Percentiles rank a stretch among this genome's conserved stretches.
Evolutionary conservation across 2,329 filamentous ascomycete species (phyloP).

Genomic region (Dactylellina drechsleri): DNA sequence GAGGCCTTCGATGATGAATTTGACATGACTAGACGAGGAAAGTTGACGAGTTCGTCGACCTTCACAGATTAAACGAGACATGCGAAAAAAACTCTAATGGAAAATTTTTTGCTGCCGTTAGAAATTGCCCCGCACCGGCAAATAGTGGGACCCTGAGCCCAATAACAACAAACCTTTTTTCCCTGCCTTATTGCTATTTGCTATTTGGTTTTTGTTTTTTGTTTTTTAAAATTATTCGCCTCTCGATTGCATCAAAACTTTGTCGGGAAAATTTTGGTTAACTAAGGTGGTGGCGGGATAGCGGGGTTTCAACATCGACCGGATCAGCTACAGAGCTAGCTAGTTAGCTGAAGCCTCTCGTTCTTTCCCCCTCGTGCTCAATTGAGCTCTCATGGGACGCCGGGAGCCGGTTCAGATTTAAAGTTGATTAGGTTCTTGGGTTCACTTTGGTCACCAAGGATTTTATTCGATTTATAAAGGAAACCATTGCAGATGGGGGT

Average conservation of each 20-base stretch:
- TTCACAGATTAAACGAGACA: slow-evolving; percentile 7
- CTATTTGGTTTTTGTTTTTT: too few species aligned
- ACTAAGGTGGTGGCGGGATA: slow-evolving; percentile 25
- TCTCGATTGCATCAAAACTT: slow-evolving; percentile 7
- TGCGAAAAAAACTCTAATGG: slow-evolving; percentile 7
- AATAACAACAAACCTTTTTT: slow-evolving; percentile 17
- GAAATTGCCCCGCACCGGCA: slow-evolving; percentile 24
- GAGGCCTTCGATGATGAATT: slow-evolving; percentile 17
- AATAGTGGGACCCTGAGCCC: slow-evolving; percentile 25
- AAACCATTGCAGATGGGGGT: too few species aligned
- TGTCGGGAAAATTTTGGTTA: slow-evolving; percentile 22
- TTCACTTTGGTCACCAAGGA: neutral
- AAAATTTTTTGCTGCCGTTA: slow-evolving; percentile 5
- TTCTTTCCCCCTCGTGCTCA: neutral
- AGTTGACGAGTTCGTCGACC: slow-evolving; percentile 10
- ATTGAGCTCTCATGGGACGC: slow-evolving; percentile 35
- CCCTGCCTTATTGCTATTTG: too few species aligned
- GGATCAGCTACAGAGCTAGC: neutral
- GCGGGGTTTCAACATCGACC: slow-evolving; percentile 12
- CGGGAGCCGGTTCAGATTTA: slow-evolving; percentile 28
- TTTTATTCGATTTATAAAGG: too few species aligned
- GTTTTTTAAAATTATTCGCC: slow-evolving; percentile 8
- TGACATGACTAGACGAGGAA: slow-evolving; percentile 9
- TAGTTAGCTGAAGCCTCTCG: slow-evolving; percentile 1
- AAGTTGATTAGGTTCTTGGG: neutral